Evolutionary conservation across 345 rosid genomes (phyloP), one percentile per base, ranked within the genome.

Genomic region (Syzygium grande): DNA sequence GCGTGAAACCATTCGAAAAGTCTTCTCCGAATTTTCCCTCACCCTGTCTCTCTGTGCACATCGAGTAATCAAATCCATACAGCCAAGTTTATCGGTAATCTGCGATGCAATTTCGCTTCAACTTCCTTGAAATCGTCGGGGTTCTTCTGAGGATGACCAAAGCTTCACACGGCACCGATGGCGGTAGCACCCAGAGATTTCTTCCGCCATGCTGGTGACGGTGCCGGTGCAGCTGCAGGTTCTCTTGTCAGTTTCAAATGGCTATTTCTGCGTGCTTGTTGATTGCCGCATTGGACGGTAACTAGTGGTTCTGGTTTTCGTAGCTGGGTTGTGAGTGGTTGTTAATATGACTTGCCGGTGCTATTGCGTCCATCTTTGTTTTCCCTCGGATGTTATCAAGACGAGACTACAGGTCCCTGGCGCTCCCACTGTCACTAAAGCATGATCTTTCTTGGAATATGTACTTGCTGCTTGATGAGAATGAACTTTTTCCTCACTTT

Each of bases 181-280:
- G 87, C 89, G 90, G 90, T 56, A 92, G 89, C 87, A 63, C 90
- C 52, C 90, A 7, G 95, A 49, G 96, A 94, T 27, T 86, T 91
- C 5, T 65, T 92, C 15, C 91, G 91, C 90, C 92, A 93, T 90
- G 98, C 95, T 80, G 94, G 91, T n/a, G 95, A 98, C 63, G 98
- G 99, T n/a, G 95, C 98, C 63, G 97, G 99, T 86, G 99, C 97
- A 59, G 91, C 98, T n/a, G 98, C 98, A 52, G 99, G 99, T 98
- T 17, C 23, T 23, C 25, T 68, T 34, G 2, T 34, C 38, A 34
- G 41, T 7, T 65, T 68, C 25, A 34, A 38, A 38, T 34, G 79
- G 46, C 46, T 34, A 34, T 34, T 30, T 65, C 46, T 68, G 79
- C 46, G 5, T 34, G 25, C 79, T 34, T 38, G 46, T 68, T 9